Evolutionary conservation across 495 filamentous ascomycete genomes (phyloP), one percentile per base, ranked within the genome.

Genomic region (Ramalina intermedia): DNA sequence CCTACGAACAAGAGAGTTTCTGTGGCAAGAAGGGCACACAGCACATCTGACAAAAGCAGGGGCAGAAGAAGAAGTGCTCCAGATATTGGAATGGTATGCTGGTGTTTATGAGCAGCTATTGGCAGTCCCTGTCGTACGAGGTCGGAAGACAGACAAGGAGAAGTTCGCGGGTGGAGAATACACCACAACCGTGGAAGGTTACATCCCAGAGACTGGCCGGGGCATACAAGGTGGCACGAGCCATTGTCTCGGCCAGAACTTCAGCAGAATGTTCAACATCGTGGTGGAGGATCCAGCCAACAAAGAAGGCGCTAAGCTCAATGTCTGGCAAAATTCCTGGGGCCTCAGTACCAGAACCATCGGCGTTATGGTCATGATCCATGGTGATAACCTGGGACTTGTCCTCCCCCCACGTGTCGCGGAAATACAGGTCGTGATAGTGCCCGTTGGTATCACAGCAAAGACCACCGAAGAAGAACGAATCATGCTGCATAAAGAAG

Each of bases 251-350:
- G 91, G 91, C 26, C 89, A 95, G 65, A 95, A 96, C 66, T 96
- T 98, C 73, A 84, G 81, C 62, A 94, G 86, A 66, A 98, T 98
- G 91, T 98, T 96, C 66, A 80, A 85, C 61, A 95, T 98, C 66
- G 87, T 82, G 0, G 89, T 98, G 16, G 90, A 98, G 65, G 87
- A 96, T 59, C 93, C 93, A 12, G 71, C 77, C 45, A 66, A 72
- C 43, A 86, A 86, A 64, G 75, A 79, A 35, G 86, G 80, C 38
- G 82, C 90, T 61, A 78, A 72, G 60, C 64, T 94, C 48, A 62
- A 86, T 56, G 88, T 96, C 23, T 96, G 88, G 87, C 91, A 98
- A 63, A 98, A 98, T 70, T 94, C 86, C 5, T 98, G 91, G 91
- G 91, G 91, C 67, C 78, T 96, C 37, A 94, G 87, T 5, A 98